A percentile compares a stretch with the other conserved stretches of the same genome.
Conservation (phyloP, 176 grass and related monocot genomes). For the Bonia amplexicaulis region DNA sequence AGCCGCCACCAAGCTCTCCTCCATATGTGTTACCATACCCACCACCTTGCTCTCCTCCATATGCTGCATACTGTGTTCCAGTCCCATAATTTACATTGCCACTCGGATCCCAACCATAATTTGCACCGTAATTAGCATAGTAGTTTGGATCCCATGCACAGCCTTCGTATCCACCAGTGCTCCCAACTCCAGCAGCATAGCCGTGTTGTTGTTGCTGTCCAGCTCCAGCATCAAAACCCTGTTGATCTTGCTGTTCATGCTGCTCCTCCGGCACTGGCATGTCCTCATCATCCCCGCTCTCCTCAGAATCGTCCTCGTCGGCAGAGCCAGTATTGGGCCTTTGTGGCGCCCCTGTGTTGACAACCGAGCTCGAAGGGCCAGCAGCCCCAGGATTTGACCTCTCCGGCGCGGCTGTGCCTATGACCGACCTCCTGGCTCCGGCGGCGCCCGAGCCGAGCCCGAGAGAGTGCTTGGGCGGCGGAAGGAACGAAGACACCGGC, state of each 20-base stretch:
- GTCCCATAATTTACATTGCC: slow-evolving; percentile 25
- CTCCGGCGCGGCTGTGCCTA: slow-evolving; percentile 32
- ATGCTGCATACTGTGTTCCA: slow-evolving; percentile 23
- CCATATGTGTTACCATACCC: slow-evolving; percentile 9
- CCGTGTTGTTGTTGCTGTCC: slow-evolving; percentile 29
- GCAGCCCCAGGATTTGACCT: neutral
- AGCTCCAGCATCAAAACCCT: slow-evolving; percentile 5
- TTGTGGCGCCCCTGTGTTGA: neutral
- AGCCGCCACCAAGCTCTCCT: slow-evolving; percentile 18
- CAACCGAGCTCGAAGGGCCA: neutral
- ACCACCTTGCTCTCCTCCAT: slow-evolving; percentile 36
- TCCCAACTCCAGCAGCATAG: slow-evolving; percentile 39
- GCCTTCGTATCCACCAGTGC: slow-evolving; percentile 22
- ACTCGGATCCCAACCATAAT: slow-evolving; percentile 49
- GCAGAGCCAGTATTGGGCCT: neutral
- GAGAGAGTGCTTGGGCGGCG: slow-evolving; percentile 71
- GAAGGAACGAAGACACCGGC: slow-evolving; percentile 70
- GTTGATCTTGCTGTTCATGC: slow-evolving; percentile 45
- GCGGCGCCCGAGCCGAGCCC: slow-evolving; percentile 41
- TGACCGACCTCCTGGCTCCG: slow-evolving; percentile 28
- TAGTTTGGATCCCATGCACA: slow-evolving; percentile 54
- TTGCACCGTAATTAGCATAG: slow-evolving; percentile 32
- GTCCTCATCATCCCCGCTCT: slow-evolving; percentile 16
- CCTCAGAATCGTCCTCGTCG: neutral
- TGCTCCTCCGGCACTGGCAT: slow-evolving; percentile 29